Evolutionary conservation across 2,329 filamentous ascomycete species (phyloP), one percentile per base, ranked within the genome.

Genomic region (Fusarium sp.): DNA sequence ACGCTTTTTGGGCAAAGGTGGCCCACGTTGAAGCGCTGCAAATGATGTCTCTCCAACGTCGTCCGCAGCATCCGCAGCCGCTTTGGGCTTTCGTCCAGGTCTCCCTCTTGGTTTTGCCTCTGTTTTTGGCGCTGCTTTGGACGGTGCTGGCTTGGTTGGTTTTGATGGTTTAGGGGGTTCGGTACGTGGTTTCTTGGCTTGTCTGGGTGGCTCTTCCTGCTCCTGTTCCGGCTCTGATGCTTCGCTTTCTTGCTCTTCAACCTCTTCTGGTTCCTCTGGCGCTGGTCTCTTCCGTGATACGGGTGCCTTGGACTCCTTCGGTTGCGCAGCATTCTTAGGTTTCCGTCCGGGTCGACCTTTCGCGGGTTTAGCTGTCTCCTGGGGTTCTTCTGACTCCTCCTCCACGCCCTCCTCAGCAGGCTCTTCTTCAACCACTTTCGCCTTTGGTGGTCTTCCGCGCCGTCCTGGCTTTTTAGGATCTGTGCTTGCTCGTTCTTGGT

Each of bases 1-100:
- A 20, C 85, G 84, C 38, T 82, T 79, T 72, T 83, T 86, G 52
- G 86, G 86, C 52, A 88, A 79, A 0, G 86, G 86, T 3, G 86
- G 86, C 0, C 85, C 85, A 10, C 83, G 84, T 37, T 86, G 84
- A 11, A 87, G 78, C 4, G 83, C 83, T 26, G 81, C 74, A 15
- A 83, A 77, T 0, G 82, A 84, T 9, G 82, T 80, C 36, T 87
- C 86, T 11, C 77, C 78, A 3, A 79, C 81, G 4, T 81, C 63
- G 36, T 53, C 77, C 5, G 80, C 81, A 8, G 58, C 46, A 16
- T 60, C 65, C 76, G 77, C 67, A 77, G 45, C 46, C 4, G n/a
- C 30, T 47, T 75, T 76, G 26, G 70, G 66, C 44, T 75, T 76
- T 38, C 71, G 69, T 8, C 70, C 70, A 13, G 68, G 69, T 42